Percentiles rank a stretch among this genome's conserved stretches.
These are phyloP conservation scores for Eimeria zaria DNA, from an alignment of 169 alveolate species.

Conservation along the genomic window DNA sequence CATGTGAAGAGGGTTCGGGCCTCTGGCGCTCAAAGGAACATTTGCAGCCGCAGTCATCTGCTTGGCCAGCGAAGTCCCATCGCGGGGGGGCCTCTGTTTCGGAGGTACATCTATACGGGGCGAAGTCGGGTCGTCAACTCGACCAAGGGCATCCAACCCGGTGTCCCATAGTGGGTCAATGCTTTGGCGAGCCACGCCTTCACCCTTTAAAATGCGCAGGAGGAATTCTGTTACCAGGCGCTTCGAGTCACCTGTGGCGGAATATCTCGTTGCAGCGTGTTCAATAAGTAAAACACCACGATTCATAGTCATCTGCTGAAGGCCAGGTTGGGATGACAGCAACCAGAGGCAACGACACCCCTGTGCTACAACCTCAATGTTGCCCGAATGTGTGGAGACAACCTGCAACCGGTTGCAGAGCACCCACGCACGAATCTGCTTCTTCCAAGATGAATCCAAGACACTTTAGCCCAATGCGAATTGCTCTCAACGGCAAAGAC, in stretches of 20 bases:
- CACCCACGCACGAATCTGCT: background rate
- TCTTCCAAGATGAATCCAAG: background rate
- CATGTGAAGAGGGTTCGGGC: conserved; percentile 29
- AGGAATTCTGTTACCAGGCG: conserved; percentile 72
- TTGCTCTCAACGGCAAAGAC: background rate
- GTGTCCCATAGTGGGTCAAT: conserved; percentile 82
- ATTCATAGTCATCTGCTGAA: conserved; percentile 46
- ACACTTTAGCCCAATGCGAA: background rate
- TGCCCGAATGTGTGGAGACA: conserved; percentile 42
- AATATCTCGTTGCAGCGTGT: conserved; percentile 72
- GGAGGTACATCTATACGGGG: conserved; percentile 3
- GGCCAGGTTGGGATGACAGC: conserved; percentile 79
- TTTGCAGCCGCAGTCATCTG: conserved; percentile 73
- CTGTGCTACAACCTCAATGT: conserved; percentile 83
- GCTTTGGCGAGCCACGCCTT: conserved; percentile 78
- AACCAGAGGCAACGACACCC: conserved; percentile 83
- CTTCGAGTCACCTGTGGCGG: conserved; percentile 67
- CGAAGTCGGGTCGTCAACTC: conserved; percentile 5
- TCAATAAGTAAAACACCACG: conserved; percentile 76
- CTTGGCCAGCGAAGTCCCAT: conserved; percentile 32
- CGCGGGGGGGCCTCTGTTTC: conserved; percentile 26
- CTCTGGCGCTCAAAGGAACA: conserved; percentile 37
- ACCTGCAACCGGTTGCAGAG: conserved; percentile 42
- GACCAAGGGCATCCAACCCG: conserved; percentile 34
- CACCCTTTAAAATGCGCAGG: conserved; percentile 50